These are phyloP conservation scores for Serpula lacrymans DNA, from an alignment of 768 basidiomycete species.

Conservation along the genomic window DNA sequence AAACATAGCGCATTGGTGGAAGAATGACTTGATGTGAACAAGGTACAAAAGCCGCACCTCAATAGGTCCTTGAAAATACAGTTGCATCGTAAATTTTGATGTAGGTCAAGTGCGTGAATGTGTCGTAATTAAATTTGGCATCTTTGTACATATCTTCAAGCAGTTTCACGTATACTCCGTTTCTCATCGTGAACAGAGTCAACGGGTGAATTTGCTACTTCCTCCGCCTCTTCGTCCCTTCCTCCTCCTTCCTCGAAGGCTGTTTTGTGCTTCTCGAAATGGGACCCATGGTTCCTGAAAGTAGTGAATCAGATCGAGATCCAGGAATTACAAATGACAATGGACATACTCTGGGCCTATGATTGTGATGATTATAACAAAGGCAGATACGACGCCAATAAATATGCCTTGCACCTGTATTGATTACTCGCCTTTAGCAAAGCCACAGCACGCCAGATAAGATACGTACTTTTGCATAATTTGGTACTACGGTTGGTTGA, in stretches of 20 bases:
- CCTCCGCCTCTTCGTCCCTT: conserved; percentile 40
- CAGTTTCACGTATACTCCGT: too few relatives aligned
- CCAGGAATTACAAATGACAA: neutral
- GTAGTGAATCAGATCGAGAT: neutral
- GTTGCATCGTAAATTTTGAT: too few relatives aligned
- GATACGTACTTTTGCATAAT: conserved; percentile 51
- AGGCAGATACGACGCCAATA: conserved; percentile 77
- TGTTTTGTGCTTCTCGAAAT: conserved; percentile 80
- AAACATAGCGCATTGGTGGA: too few relatives aligned
- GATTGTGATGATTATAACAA: conserved; percentile 70
- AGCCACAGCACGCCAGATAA: conserved; percentile 22
- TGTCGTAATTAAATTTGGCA: too few relatives aligned
- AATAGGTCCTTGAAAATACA: too few relatives aligned
- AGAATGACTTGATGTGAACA: too few relatives aligned
- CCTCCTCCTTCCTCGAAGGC: conserved; percentile 78
- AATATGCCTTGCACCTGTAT: conserved; percentile 76
- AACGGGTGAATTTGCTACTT: too few relatives aligned
- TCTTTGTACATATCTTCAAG: too few relatives aligned
- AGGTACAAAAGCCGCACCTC: too few relatives aligned
- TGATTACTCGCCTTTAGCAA: conserved; percentile 15
- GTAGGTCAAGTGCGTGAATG: too few relatives aligned
- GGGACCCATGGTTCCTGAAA: conserved; percentile 65
- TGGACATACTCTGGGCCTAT: conserved; percentile 72
- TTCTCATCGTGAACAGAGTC: too few relatives aligned
- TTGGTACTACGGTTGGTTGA: conserved; percentile 40